Evolutionary conservation across 768 basidiomycete species (phyloP).

Genomic region (Mycena albidolilacea): DNA sequence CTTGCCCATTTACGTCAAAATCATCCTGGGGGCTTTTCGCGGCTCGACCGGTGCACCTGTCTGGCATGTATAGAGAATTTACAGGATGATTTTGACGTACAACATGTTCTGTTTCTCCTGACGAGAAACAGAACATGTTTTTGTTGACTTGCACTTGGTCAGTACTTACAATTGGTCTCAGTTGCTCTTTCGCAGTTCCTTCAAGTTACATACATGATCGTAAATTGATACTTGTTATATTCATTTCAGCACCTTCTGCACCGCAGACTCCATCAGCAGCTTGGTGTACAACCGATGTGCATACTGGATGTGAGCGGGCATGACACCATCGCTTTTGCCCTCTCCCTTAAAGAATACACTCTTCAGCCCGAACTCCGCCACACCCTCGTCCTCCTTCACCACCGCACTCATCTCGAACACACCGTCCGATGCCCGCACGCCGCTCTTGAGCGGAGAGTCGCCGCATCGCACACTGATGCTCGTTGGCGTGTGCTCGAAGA

Average conservation of each 20-base stretch:
- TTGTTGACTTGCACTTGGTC: too few species aligned
- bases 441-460: slow-evolving; percentile 36
- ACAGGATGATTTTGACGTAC: background rate
- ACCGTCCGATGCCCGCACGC: slow-evolving; percentile 35
- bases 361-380: slow-evolving; percentile 39
- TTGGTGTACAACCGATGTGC: slow-evolving; percentile 39
- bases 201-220: too few species aligned
- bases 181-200: background rate
- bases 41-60: background rate
- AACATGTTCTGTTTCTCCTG: background rate
- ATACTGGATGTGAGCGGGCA: slow-evolving; percentile 23
- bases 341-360: slow-evolving; percentile 37
- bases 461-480: slow-evolving; percentile 37
- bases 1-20: background rate
- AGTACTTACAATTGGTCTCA: too few species aligned
- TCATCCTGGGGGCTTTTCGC: background rate
- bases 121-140: background rate
- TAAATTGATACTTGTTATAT: background rate
- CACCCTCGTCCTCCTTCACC: slow-evolving; percentile 37
- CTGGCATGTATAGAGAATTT: background rate
- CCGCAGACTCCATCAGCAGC: slow-evolving; percentile 38
- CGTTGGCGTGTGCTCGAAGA: slow-evolving; percentile 34
- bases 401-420: slow-evolving; percentile 40
- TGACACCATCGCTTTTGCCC: slow-evolving; percentile 31
- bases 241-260: slow-evolving; percentile 31